Evolutionary conservation across 1,284 basidiomycete genomes (phyloP).

Genomic region (Pseudozyma hubeiensis): DNA sequence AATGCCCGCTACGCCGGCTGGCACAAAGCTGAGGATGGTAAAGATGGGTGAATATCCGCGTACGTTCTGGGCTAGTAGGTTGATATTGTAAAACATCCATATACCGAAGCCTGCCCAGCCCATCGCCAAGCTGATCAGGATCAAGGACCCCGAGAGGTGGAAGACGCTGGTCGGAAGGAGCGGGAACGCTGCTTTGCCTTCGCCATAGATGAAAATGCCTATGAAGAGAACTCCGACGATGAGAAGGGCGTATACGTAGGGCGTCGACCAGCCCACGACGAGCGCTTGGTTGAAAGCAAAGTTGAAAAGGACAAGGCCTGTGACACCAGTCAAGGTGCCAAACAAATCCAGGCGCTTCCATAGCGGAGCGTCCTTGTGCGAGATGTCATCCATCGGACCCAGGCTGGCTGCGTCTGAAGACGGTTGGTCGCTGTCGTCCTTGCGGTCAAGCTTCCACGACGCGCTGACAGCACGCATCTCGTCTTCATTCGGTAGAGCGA

Average conservation of each 20-base stretch:
- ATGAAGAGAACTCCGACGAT: slow-evolving; percentile 51
- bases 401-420: too few relatives aligned
- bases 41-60: slow-evolving; percentile 24
- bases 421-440: neutral
- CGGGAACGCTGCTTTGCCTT: slow-evolving; percentile 35
- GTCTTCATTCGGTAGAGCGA: slow-evolving; percentile 44
- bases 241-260: slow-evolving; percentile 53
- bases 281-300: slow-evolving; percentile 58
- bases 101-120: slow-evolving; percentile 59
- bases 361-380: slow-evolving; percentile 3
- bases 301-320: slow-evolving; percentile 54
- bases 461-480: slow-evolving; percentile 36
- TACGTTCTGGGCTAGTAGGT: slow-evolving; percentile 27
- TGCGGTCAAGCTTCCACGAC: slow-evolving; percentile 20
- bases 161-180: slow-evolving; percentile 52
- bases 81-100: slow-evolving; percentile 41
- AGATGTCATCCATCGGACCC: neutral
- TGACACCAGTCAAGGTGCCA: slow-evolving; percentile 50
- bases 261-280: slow-evolving; percentile 54
- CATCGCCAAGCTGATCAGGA: slow-evolving; percentile 34
- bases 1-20: slow-evolving; percentile 37
- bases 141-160: slow-evolving; percentile 14
- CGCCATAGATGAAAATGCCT: slow-evolving; percentile 37
- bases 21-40: slow-evolving; percentile 31
- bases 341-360: slow-evolving; percentile 44